Conservation (phyloP, 202 grass and related monocot genomes). For the Digitaria exilis region DNA sequence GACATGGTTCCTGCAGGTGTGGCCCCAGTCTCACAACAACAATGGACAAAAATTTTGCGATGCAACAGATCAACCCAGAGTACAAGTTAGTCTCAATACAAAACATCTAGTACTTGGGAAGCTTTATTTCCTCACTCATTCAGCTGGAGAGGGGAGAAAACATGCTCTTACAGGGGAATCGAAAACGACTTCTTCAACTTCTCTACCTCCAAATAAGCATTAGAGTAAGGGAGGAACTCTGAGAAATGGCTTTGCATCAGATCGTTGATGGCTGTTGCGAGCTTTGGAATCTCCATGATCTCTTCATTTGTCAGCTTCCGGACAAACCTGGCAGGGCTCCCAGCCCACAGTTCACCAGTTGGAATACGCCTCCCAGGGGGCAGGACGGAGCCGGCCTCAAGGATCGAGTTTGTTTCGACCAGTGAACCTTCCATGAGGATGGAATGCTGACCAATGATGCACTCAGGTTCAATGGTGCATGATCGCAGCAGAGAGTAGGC, state of each 20-base stretch:
- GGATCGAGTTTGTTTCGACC: slow-evolving; percentile 94
- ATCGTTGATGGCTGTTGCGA: slow-evolving; percentile 91
- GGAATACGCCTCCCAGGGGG: too few species aligned
- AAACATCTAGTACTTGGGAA: slow-evolving; percentile 43
- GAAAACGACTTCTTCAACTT: slow-evolving; percentile 80
- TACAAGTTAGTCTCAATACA: slow-evolving; percentile 43
- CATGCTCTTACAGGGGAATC: slow-evolving; percentile 56
- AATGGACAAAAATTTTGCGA: slow-evolving; percentile 10
- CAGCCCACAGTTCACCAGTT: slow-evolving; percentile 93
- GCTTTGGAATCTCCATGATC: slow-evolving; percentile 92
- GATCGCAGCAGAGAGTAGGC: slow-evolving; percentile 85
- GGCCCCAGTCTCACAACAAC: slow-evolving; percentile 22
- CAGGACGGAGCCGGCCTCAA: slow-evolving; percentile 92
- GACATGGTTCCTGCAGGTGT: background rate
- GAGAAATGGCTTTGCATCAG: slow-evolving; percentile 97
- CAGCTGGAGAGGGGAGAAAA: background rate
- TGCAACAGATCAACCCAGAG: slow-evolving; percentile 11
- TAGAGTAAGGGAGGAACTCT: slow-evolving; percentile 94
- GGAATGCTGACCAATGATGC: slow-evolving; percentile 93
- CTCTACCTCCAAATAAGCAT: slow-evolving; percentile 87
- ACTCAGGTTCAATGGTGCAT: slow-evolving; percentile 97
- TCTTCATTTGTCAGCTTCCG: slow-evolving; percentile 89
- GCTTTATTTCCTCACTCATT: slow-evolving; percentile 54
- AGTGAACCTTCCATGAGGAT: slow-evolving; percentile 98
- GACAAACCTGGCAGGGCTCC: slow-evolving; percentile 83